These are phyloP conservation scores for Sparassis latifolia DNA, from an alignment of 1,284 basidiomycete genomes.

Conservation along the genomic window DNA sequence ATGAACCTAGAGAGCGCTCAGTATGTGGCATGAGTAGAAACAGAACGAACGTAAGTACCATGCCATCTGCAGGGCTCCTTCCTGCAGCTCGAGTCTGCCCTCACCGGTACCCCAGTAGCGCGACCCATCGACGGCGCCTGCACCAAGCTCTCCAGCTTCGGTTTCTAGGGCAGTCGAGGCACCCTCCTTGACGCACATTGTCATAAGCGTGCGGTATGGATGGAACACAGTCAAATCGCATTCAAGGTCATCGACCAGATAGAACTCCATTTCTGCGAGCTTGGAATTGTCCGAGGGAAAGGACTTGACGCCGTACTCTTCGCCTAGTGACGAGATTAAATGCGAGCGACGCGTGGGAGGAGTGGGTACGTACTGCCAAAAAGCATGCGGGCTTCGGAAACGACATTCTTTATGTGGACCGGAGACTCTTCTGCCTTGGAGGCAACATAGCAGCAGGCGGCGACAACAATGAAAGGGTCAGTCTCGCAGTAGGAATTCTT, in stretches of 20 bases:
- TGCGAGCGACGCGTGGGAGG: neutral
- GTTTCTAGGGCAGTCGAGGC: conserved; percentile 32
- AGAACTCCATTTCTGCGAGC: conserved; percentile 98
- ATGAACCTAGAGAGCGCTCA: conserved; percentile 63
- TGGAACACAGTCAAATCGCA: conserved; percentile 94
- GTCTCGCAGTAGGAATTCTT: conserved; percentile 93
- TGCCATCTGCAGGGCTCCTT: conserved; percentile 67
- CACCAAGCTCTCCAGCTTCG: conserved; percentile 60
- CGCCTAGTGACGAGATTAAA: conserved; percentile 29
- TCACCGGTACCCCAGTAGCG: conserved; percentile 74
- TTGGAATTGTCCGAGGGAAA: conserved; percentile 87
- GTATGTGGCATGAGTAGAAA: neutral
- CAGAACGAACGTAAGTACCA: conserved; percentile 38
- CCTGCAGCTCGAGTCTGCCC: conserved; percentile 58
- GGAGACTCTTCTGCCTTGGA: conserved; percentile 97
- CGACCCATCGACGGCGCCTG: conserved; percentile 52
- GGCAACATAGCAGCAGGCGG: conserved; percentile 92
- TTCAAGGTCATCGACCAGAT: conserved; percentile 92
- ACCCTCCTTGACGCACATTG: conserved; percentile 60
- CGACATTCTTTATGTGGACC: conserved; percentile 88
- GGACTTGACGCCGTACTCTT: conserved; percentile 63
- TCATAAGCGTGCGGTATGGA: conserved; percentile 83
- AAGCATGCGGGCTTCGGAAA: conserved; percentile 75
- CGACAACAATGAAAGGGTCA: conserved; percentile 87
- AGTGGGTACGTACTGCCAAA: conserved; percentile 58